Evolutionary conservation across 225 moss, liverwort and hornwort species (phyloP), one percentile per base, ranked within the genome.

Genomic region (Pleurozium schreberi): DNA sequence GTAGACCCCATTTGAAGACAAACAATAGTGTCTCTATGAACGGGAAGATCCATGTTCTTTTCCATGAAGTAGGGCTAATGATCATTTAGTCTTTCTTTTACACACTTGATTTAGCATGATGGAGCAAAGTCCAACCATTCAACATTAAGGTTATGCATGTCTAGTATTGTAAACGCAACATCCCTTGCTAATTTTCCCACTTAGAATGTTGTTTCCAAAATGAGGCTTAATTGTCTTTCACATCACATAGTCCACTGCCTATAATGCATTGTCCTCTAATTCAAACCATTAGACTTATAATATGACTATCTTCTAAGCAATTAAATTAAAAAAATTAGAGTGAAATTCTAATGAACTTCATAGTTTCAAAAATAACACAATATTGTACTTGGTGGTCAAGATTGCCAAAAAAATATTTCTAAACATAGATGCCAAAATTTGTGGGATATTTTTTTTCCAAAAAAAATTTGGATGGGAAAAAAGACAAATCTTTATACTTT

Each of bases 141-240:
- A 28, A 6, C 6, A 73, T 45, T 45, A 3, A 73, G 1, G 10
- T 28, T 73, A 45, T n/a, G n/a, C n/a, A n/a, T 11, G 4, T 45
- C 1, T 73, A 6, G 4, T 5, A 26, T 27, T 45, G 10, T 45
- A 2, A 30, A 45, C 45, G 18, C 3, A 6, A 18, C 18, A 18
- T 17, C 5, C 12, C 9, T 45, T 0, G 1, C 28, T 17, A 71
- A 45, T 73, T 45, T 1, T 0, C 0, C 6, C 2, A 2, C 6
- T 74, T 0, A 0, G 1, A 45, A 45, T 73, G 10, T 18, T 73
- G 9, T 73, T 73, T 0, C 16, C 5, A 71, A 11, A 30, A 30
- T 47, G 13, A 47, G 6, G 18, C 6, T 30, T 1, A 30, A 1
- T 47, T 0, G 0, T 4, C 6, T 47, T 74, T 74, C 30, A 47